A percentile compares a stretch with the other conserved stretches of the same genome.
Evolutionary conservation across 208 protist species (phyloP).

Genomic region (Wallacemonas rigidus): DNA sequence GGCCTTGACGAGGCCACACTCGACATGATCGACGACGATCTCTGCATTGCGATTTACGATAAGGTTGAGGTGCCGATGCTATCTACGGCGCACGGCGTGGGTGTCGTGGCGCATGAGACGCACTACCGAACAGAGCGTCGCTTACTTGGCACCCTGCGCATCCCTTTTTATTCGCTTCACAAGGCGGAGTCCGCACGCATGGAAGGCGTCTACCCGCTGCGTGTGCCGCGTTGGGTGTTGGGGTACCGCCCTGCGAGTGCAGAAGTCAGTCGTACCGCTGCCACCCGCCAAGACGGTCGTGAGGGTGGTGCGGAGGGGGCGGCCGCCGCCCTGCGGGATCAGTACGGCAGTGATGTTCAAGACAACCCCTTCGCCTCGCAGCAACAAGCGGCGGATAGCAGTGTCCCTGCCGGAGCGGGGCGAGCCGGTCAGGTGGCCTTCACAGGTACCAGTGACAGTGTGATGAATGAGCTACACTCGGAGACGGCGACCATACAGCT

Average conservation of each 20-base stretch:
- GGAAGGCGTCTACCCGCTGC: conserved; percentile 75
- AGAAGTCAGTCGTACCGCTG: background rate
- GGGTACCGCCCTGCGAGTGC: conserved; percentile 43
- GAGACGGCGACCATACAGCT: conserved; percentile 61
- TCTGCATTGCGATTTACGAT: conserved; percentile 81
- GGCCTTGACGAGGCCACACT: conserved; percentile 88
- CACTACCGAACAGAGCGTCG: conserved; percentile 87
- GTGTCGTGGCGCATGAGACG: conserved; percentile 68
- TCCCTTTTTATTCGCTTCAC: conserved; percentile 82
- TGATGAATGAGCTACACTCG: conserved; percentile 8
- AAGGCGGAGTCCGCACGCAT: conserved; percentile 61
- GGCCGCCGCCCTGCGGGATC: background rate
- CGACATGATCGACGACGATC: conserved; percentile 80
- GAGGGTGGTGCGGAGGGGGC: background rate
- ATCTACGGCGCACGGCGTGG: conserved; percentile 34
- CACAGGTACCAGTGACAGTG: background rate
- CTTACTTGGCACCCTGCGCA: conserved; percentile 67
- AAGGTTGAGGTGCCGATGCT: conserved; percentile 76
- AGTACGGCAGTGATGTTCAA: background rate
- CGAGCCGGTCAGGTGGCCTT: background rate
- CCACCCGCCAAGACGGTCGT: conserved; percentile 9
- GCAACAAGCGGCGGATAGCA: background rate
- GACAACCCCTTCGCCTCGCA: conserved; percentile 18
- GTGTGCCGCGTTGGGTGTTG: conserved; percentile 70
- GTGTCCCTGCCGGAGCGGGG: too few relatives aligned